Base-by-base conservation (phyloP, 371 early-diverging fungal genomes). In the Lichtheimia ornata region DNA sequence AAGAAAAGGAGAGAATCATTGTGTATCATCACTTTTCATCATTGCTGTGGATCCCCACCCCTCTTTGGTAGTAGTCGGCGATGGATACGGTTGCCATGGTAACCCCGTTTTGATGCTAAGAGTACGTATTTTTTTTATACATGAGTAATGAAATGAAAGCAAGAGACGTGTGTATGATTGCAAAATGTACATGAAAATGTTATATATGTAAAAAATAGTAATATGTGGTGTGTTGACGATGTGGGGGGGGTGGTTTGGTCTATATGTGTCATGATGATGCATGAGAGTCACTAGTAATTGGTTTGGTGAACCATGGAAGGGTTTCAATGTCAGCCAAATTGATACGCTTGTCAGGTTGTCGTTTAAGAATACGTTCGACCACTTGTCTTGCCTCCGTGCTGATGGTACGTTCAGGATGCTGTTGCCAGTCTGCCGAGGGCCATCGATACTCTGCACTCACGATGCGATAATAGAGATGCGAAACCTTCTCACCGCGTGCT, bases 381-480 rank as follows among this genome's bases (percentile, higher is more conserved):
- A 76, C 77, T 4, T 67, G 55, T 41, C 70, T 75, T 3, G 81
- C 81, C 47, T 72, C 64, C 14, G 53, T 12, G 35, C 65, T 69
- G 9, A 66, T 58, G 2, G 64, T 56, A 3, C 28, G 40, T 22
- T 56, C 53, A 12, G 58, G 53, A 30, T 65, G 65, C 20, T 66
- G 20, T 2, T 54, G 28, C 56, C 64, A 63, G 9, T 68, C 67
- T 9, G 65, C 41, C 11, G 22, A 50, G 0, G 81, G 81, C 81
- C 81, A 81, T 56, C 73, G 73, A 25, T 76, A 58, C n/a, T 81
- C 71, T 5, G 73, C 74, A 17, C 66, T 65, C 13, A 76, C 70
- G 28, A 81, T 77, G n/a, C 76, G 76, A 47, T 81, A 78, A 57
- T 78, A 81, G 40, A 81, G 41, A 17, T 77, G 78, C 11, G 78